phyloP scores from a whole-genome alignment of 441 rosid species.

The Metrosideros polymorpha region DNA sequence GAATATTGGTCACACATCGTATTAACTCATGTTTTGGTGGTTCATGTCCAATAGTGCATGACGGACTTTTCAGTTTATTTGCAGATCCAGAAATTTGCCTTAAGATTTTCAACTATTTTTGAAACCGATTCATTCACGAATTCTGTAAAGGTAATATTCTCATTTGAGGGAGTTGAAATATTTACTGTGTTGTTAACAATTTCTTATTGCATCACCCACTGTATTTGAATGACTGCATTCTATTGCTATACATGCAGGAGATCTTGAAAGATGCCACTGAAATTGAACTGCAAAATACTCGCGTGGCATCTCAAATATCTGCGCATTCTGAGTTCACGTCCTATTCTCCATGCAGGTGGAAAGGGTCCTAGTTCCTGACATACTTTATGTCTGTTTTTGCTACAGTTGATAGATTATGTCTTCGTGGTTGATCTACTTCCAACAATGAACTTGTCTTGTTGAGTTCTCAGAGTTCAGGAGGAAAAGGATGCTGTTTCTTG shows the following conservation, averaged over 20 bases:
- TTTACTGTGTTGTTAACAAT: not conserved
- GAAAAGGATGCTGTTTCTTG: slow-evolving; percentile 17
- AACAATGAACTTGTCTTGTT: not conserved
- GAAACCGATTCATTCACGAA: slow-evolving; percentile 47
- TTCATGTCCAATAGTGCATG: not conserved
- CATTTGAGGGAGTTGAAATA: not conserved
- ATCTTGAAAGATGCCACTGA: slow-evolving; percentile 24
- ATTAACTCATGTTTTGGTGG: not conserved
- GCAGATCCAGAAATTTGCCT: slow-evolving; percentile 83
- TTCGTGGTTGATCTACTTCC: not conserved
- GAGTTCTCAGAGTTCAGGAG: slow-evolving; percentile 27
- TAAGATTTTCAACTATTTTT: slow-evolving; percentile 42
- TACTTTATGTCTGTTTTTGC: not conserved
- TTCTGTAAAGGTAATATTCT: slow-evolving; percentile 41
- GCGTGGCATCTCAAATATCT: slow-evolving; percentile 33
- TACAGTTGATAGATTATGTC: not conserved
- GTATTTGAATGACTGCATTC: not conserved
- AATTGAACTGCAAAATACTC: slow-evolving; percentile 19
- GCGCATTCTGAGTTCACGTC: slow-evolving; percentile 30
- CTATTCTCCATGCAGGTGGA: slow-evolving; percentile 32
- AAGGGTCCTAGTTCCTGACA: not conserved
- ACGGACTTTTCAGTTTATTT: not conserved
- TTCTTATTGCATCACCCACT: not conserved
- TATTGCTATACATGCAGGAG: slow-evolving; percentile 28
- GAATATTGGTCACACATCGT: not conserved